phyloP scores from a whole-genome alignment of 1,139 yeast genomes.

The Yamadazyma songkhlaensis region DNA sequence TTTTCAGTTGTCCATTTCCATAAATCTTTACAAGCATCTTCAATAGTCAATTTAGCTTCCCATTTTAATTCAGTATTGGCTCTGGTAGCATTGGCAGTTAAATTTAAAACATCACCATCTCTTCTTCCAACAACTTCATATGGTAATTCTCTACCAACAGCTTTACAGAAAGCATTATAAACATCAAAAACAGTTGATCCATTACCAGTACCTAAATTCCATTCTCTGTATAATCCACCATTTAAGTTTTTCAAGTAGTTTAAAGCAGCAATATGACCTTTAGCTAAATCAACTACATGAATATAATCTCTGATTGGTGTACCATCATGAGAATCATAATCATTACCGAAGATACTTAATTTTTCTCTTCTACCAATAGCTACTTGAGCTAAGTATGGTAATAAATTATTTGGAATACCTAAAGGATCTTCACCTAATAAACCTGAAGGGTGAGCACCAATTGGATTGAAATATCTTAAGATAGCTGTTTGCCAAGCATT shows the following conservation, averaged over 20 bases:
- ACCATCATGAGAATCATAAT: slow-evolving; percentile 70
- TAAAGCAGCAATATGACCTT: slow-evolving; percentile 74
- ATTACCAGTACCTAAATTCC: slow-evolving; percentile 82
- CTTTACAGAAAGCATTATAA: slow-evolving; percentile 61
- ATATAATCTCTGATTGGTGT: slow-evolving; percentile 83
- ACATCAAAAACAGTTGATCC: slow-evolving; percentile 80
- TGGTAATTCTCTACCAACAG: slow-evolving; percentile 67
- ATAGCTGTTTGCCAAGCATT: slow-evolving; percentile 59
- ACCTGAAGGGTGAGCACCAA: slow-evolving; percentile 85
- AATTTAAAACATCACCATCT: slow-evolving; percentile 74
- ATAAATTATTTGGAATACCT: slow-evolving; percentile 72
- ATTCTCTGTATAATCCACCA: slow-evolving; percentile 62
- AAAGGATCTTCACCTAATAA: slow-evolving; percentile 77
- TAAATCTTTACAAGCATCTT: slow-evolving; percentile 67
- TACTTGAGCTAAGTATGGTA: slow-evolving; percentile 76
- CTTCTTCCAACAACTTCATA: slow-evolving; percentile 65
- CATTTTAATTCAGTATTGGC: slow-evolving; percentile 68
- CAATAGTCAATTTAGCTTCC: slow-evolving; percentile 56
- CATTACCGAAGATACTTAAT: slow-evolving; percentile 63
- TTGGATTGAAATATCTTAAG: slow-evolving; percentile 76
- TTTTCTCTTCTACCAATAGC: slow-evolving; percentile 72
- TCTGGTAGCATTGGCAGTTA: slow-evolving; percentile 69
- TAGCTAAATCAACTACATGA: slow-evolving; percentile 80
- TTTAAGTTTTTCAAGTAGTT: slow-evolving; percentile 47
- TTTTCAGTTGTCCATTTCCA: slow-evolving; percentile 78